Percentiles rank a stretch among this genome's conserved stretches.
These are phyloP conservation scores for Ogataea ramenticola DNA, from an alignment of 805 yeast species.

Conservation along the genomic window DNA sequence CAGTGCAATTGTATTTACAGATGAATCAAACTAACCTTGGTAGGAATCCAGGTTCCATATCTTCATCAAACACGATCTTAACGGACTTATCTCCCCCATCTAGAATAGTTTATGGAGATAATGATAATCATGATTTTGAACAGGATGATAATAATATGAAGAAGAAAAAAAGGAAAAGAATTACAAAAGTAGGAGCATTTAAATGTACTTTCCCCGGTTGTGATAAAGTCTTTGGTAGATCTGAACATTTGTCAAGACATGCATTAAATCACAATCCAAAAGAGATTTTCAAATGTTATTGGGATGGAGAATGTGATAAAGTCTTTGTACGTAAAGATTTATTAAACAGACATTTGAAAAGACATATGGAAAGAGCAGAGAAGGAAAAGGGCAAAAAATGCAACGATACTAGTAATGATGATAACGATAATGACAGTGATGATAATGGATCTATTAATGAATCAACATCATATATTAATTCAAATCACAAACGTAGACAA, in stretches of 20 bases:
- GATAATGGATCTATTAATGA: not conserved
- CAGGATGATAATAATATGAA: not conserved
- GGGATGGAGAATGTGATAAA: constrained; percentile 39
- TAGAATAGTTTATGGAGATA: too few relatives aligned
- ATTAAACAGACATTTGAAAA: constrained; percentile 35
- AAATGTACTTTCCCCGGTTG: constrained; percentile 42
- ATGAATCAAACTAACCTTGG: too few relatives aligned
- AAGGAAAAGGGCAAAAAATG: not conserved
- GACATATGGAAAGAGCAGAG: constrained; percentile 28
- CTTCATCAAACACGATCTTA: too few relatives aligned
- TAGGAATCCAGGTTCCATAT: too few relatives aligned
- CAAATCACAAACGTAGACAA: too few relatives aligned
- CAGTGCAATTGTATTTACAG: too few relatives aligned
- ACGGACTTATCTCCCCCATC: too few relatives aligned
- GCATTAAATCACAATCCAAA: constrained; percentile 53
- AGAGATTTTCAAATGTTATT: constrained; percentile 45
- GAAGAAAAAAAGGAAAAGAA: not conserved
- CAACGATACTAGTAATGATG: not conserved
- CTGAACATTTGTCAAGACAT: constrained; percentile 61
- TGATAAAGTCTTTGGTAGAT: constrained; percentile 47
- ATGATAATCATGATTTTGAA: not conserved
- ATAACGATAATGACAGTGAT: not conserved
- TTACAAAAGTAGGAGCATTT: not conserved
- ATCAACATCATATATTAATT: too few relatives aligned
- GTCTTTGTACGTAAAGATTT: constrained; percentile 60